Percentiles rank a stretch among this genome's conserved stretches.
Conservation (phyloP, 495 filamentous ascomycete genomes). For the Usnea hakonensis region DNA sequence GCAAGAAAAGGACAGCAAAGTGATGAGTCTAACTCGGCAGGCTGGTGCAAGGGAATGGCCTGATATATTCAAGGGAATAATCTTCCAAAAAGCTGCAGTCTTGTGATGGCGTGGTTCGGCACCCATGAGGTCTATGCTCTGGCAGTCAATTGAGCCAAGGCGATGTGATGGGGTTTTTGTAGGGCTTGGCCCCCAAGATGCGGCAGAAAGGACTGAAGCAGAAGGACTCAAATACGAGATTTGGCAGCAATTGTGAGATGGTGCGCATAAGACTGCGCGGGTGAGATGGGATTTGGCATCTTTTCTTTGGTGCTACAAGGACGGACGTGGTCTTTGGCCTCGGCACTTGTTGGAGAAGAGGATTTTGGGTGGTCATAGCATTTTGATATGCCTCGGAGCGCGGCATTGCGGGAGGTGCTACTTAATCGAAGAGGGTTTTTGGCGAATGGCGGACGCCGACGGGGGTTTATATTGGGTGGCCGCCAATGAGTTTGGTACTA, state of each 20-base stretch:
- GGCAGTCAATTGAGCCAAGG: not conserved
- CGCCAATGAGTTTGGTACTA: not conserved
- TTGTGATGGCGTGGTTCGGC: not conserved
- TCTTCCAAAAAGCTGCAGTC: not conserved
- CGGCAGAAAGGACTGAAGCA: not conserved
- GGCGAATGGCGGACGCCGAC: not conserved
- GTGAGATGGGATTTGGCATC: not conserved
- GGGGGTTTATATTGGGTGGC: not conserved
- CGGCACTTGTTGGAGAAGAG: not conserved
- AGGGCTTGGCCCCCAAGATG: not conserved
- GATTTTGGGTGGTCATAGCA: not conserved
- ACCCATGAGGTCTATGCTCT: not conserved
- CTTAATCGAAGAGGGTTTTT: not conserved
- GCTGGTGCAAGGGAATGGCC: too few species aligned
- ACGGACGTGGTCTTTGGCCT: not conserved
- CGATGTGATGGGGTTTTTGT: not conserved
- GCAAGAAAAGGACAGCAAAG: not conserved
- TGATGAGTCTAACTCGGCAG: not conserved
- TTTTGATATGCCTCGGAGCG: not conserved
- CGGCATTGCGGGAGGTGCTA: not conserved
- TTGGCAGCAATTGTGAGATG: not conserved
- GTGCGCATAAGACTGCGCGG: not conserved
- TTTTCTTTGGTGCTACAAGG: not conserved
- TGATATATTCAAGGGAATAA: not conserved
- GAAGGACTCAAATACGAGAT: not conserved